Percentiles rank a stretch among this genome's conserved stretches.
Conservation (phyloP, 495 filamentous ascomycete genomes). For the Neurospora africana region DNA sequence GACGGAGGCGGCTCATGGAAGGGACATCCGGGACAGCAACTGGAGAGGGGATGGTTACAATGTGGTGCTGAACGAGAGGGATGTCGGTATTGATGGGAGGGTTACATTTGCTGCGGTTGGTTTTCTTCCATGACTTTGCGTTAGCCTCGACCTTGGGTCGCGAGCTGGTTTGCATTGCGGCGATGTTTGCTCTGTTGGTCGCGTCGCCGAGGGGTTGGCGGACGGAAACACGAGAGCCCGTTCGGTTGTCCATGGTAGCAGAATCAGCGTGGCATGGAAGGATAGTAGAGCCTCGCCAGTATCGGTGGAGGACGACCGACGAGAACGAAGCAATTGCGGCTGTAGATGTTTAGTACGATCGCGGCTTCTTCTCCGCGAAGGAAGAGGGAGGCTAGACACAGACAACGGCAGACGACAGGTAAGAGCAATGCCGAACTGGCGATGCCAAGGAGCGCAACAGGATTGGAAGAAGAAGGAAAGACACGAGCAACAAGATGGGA, state of each 20-base stretch:
- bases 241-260: slow-evolving; percentile 26
- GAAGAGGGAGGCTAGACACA: not conserved
- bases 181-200: slow-evolving; percentile 34
- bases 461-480: not conserved
- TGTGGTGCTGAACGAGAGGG: not conserved
- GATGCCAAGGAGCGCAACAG: not conserved
- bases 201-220: slow-evolving; percentile 39
- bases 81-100: not conserved
- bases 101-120: slow-evolving; percentile 8
- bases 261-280: not conserved
- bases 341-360: not conserved
- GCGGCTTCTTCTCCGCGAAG: not conserved
- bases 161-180: slow-evolving; percentile 8
- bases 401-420: not conserved
- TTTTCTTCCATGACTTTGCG: not conserved
- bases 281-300: not conserved
- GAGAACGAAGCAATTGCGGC: not conserved
- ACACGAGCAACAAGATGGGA: not conserved
- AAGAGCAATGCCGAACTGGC: not conserved
- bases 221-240: slow-evolving; percentile 15
- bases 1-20: not conserved
- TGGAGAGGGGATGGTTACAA: not conserved
- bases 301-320: slow-evolving; percentile 1
- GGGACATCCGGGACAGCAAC: not conserved
- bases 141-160: not conserved